phyloP scores from a whole-genome alignment of 108 stramenopile species.

The Conticribra guillardii region DNA sequence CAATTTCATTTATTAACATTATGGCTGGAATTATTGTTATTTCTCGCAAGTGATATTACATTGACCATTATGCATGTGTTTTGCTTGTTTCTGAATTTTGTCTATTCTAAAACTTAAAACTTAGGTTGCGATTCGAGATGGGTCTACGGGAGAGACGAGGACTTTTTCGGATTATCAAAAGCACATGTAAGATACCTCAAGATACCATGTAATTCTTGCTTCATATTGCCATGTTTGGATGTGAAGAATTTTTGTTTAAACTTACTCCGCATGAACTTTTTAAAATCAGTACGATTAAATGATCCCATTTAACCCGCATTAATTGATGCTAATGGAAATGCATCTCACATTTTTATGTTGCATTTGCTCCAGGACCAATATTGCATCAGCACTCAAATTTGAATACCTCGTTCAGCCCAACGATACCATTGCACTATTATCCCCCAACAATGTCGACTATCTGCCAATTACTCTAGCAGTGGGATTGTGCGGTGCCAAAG shows the following conservation, averaged over 20 bases:
- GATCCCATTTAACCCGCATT: too few relatives aligned
- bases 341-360: too few relatives aligned
- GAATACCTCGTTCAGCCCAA: slow-evolving; percentile 60
- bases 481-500: slow-evolving; percentile 73
- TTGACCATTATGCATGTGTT: too few relatives aligned
- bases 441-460: slow-evolving; percentile 92
- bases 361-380: slow-evolving; percentile 20
- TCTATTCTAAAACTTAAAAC: neutral
- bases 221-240: neutral
- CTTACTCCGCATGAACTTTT: neutral
- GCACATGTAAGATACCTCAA: slow-evolving; percentile 32
- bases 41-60: slow-evolving; percentile 51
- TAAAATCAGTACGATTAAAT: too few relatives aligned
- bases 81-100: too few relatives aligned
- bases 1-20: slow-evolving; percentile 36
- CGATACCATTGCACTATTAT: slow-evolving; percentile 74
- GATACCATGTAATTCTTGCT: too few relatives aligned
- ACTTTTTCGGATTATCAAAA: slow-evolving; percentile 72
- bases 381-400: slow-evolving; percentile 59
- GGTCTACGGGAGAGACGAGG: slow-evolving; percentile 69
- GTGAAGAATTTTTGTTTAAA: neutral
- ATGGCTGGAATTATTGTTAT: too few relatives aligned
- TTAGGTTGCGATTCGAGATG: slow-evolving; percentile 73
- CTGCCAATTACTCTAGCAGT: slow-evolving; percentile 76
- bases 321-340: too few relatives aligned